Conservation (phyloP, 257 asterid genomes). For the Henckelia pumila region DNA sequence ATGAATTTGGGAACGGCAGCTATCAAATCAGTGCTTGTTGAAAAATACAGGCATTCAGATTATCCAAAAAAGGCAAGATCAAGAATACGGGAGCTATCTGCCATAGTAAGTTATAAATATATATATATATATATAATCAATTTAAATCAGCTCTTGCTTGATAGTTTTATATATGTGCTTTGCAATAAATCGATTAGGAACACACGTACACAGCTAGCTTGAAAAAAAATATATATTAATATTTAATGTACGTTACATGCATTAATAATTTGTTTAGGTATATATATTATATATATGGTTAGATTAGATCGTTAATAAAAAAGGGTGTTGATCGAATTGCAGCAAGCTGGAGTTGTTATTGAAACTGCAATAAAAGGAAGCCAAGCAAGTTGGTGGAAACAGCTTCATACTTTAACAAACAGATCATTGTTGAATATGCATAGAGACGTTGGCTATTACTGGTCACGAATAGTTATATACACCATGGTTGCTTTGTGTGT, state of each 20-base stretch:
- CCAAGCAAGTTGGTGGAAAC: slow-evolving; percentile 87
- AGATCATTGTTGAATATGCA: slow-evolving; percentile 80
- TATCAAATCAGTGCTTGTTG: slow-evolving; percentile 60
- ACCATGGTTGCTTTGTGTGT: slow-evolving; percentile 65
- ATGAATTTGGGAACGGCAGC: slow-evolving; percentile 73
- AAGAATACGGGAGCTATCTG: slow-evolving; percentile 50
- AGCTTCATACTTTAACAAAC: slow-evolving; percentile 60
- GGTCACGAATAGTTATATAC: slow-evolving; percentile 78
- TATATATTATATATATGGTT: too few relatives aligned
- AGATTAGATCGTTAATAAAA: too few relatives aligned
- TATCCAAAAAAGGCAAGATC: slow-evolving; percentile 46
- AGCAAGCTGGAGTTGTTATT: slow-evolving; percentile 67
- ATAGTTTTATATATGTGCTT: too few relatives aligned
- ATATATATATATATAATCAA: too few relatives aligned
- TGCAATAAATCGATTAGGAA: too few relatives aligned
- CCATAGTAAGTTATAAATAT: slow-evolving; percentile 58
- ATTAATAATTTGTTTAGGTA: too few relatives aligned
- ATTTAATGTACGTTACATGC: too few relatives aligned
- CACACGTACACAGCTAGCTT: too few relatives aligned
- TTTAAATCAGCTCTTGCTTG: too few relatives aligned
- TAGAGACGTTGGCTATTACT: slow-evolving; percentile 81
- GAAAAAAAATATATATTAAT: too few relatives aligned
- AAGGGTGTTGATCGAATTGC: too few relatives aligned
- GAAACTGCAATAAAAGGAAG: slow-evolving; percentile 72
- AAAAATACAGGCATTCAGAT: slow-evolving; percentile 61